Percentiles rank a stretch among this genome's conserved stretches.
Evolutionary conservation across 371 early-diverging fungal genomes (phyloP).

Genomic region (Mortierella sp.): DNA sequence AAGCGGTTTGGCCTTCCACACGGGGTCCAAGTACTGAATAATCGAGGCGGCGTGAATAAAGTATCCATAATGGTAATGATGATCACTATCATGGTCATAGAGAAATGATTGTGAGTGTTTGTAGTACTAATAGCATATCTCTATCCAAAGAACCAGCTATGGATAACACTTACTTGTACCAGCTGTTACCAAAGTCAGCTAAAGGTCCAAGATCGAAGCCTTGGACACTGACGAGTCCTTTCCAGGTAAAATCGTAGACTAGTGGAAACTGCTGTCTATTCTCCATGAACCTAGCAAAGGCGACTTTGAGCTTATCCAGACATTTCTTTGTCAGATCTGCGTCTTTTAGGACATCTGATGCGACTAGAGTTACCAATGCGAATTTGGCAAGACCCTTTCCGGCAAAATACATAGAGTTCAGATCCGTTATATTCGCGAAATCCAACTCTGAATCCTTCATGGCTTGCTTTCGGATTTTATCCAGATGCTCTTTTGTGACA

Average conservation of each 20-base stretch:
- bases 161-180: constrained; percentile 61
- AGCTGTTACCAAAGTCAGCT: constrained; percentile 69
- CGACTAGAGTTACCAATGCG: constrained; percentile 74
- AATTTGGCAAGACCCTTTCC: constrained; percentile 80
- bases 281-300: constrained; percentile 69
- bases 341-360: constrained; percentile 62
- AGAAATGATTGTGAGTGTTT: not conserved
- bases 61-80: constrained; percentile 89
- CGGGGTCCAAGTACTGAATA: constrained; percentile 72
- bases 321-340: constrained; percentile 57
- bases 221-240: constrained; percentile 68
- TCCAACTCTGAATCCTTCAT: constrained; percentile 59
- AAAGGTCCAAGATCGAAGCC: constrained; percentile 57
- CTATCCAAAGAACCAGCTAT: not conserved
- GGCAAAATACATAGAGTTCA: constrained; percentile 75
- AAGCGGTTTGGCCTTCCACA: constrained; percentile 59
- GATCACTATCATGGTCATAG: constrained; percentile 64
- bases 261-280: constrained; percentile 69
- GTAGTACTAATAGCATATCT: constrained; percentile 71
- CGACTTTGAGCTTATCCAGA: constrained; percentile 60
- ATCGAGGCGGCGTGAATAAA: constrained; percentile 74
- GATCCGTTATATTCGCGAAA: constrained; percentile 56
- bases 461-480: constrained; percentile 57
- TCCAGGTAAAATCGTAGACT: constrained; percentile 75
- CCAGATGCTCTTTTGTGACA: constrained; percentile 57